phyloP scores from a whole-genome alignment of 305 asterid genomes.

The Andrographis paniculata region DNA sequence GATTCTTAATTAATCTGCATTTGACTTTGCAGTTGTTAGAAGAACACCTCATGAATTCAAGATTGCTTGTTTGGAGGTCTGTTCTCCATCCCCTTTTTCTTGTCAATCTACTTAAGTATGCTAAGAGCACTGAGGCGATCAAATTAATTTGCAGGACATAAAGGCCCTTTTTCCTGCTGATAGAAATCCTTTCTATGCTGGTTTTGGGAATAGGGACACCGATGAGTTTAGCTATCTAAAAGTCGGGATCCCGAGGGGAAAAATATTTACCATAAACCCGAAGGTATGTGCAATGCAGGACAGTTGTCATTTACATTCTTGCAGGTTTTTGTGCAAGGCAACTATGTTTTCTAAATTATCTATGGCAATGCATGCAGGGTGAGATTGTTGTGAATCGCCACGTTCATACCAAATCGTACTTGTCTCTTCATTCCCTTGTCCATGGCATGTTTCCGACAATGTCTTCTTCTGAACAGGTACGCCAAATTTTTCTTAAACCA shows the following conservation, averaged over 20 bases:
- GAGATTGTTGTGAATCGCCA: constrained; percentile 78
- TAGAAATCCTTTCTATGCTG: constrained; percentile 89
- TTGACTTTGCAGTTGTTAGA: constrained; percentile 75
- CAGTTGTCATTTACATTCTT: background rate
- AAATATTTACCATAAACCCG: constrained; percentile 88
- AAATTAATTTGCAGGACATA: constrained; percentile 45
- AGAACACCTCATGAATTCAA: constrained; percentile 98
- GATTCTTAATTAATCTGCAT: constrained; percentile 15
- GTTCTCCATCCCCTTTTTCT: constrained; percentile 18
- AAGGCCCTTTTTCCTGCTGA: constrained; percentile 85
- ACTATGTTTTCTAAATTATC: constrained; percentile 12
- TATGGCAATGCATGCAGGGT: constrained; percentile 45
- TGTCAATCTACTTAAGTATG: constrained; percentile 1
- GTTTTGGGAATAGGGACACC: constrained; percentile 92
- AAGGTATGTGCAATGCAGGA: constrained; percentile 60
- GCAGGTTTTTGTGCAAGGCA: background rate
- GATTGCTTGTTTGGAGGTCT: constrained; percentile 87
- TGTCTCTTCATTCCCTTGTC: constrained; percentile 66
- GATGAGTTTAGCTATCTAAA: constrained; percentile 93
- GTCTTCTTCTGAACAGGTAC: constrained; percentile 63
- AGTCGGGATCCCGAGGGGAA: constrained; percentile 90
- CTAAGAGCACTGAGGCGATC: constrained; percentile 2
- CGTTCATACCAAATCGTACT: constrained; percentile 65
- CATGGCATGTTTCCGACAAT: constrained; percentile 79
- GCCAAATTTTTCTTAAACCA: constrained; percentile 1